phyloP scores from a whole-genome alignment of 2,329 filamentous ascomycete genomes.

The Didymella keratinophila region DNA sequence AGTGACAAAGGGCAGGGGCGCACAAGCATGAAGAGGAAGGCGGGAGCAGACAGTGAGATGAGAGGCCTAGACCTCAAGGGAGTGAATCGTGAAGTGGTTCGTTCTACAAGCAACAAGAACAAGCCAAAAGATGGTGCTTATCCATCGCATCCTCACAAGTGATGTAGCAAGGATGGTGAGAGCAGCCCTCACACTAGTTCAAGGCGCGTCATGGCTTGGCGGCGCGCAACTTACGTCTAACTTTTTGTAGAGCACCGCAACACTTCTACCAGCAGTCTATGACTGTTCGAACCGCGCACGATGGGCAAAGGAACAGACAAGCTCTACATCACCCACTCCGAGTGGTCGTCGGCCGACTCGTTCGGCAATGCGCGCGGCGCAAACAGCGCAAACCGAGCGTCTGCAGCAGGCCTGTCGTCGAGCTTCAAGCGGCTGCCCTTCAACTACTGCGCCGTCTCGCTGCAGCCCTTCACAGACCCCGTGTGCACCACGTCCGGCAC shows the following conservation, averaged over 20 bases:
- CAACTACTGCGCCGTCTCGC: conserved; percentile 95
- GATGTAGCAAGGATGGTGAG: not conserved
- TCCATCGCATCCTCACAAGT: no score
- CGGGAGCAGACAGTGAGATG: no score
- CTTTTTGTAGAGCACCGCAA: conserved; percentile 17
- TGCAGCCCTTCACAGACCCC: conserved; percentile 93
- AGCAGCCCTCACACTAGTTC: conserved; percentile 1
- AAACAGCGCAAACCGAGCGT: conserved; percentile 65
- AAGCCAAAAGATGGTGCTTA: no score
- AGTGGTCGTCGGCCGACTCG: conserved; percentile 92
- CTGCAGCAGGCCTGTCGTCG: conserved; percentile 58
- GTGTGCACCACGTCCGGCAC: conserved; percentile 89
- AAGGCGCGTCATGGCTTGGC: conserved; percentile 26
- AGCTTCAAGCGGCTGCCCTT: conserved; percentile 90
- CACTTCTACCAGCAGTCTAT: not conserved
- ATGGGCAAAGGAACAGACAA: conserved; percentile 55
- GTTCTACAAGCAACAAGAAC: no score
- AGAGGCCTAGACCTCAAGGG: no score
- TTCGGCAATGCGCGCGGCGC: conserved; percentile 82
- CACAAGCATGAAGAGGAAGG: no score
- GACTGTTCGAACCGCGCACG: conserved; percentile 9
- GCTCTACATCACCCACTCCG: conserved; percentile 85
- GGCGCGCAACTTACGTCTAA: not conserved
- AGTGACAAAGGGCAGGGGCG: no score
- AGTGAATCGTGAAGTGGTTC: no score